Evolutionary conservation across 768 basidiomycete species (phyloP), one percentile per base, ranked within the genome.

Genomic region (Mycena amicta): DNA sequence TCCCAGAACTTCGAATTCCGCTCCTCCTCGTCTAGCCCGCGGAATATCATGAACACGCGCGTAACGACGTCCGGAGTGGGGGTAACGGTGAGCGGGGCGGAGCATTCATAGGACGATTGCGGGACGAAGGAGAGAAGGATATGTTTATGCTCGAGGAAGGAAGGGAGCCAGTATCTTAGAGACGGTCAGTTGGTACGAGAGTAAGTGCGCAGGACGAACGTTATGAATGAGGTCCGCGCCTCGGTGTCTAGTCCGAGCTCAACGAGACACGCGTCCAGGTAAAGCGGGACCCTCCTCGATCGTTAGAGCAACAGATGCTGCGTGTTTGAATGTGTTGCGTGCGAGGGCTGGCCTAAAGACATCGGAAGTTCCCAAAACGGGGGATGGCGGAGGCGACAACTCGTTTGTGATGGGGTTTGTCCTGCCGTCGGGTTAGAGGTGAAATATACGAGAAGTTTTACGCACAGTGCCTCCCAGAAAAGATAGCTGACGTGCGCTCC

Each of bases 391-490:
- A 12, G 41, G 41, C 11, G 41, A 43, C 6, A 12, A 6, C 20
- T 43, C 12, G 41, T 22, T 20, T 6, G 13, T 6, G 6, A 22
- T 11, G 6, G 41, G 20, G 20, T 43, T 43, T 12, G 41, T 30
- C 4, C 31, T 46, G n/a, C 15, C 25, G 45, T 26, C 12, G 30
- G 3, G 30, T 46, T 23, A 5, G 54, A 2, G 11, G 31, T 12
- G 13, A 22, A 23, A 25, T 12, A 22, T 18, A 33, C 3, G 18
- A 13, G 13, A 18, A 6, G 11, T 5, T 29, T 15, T 5, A 40
- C 26, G 57, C 61, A 73, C 73, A 70, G 49, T 18, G 74, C 71
- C 46, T 73, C 75, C 77, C 77, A 77, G 61, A 72, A 77, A n/a
- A 77, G 65, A 58, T 75, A 77, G 6, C 73, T 57, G 6, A 74